These are phyloP conservation scores for Mycena crocata DNA, from an alignment of 768 basidiomycete species.

Conservation along the genomic window DNA sequence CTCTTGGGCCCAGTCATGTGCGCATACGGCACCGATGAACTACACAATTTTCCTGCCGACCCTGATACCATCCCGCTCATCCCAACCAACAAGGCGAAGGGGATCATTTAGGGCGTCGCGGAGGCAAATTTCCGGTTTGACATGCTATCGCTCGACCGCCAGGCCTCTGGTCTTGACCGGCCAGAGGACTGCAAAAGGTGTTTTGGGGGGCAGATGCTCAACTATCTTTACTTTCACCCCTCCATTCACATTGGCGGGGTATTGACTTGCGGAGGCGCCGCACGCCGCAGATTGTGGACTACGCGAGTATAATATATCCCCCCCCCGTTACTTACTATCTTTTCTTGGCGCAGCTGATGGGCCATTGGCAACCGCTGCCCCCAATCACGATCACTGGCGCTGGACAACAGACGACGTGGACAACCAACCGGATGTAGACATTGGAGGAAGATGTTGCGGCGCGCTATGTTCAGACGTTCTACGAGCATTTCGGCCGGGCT, in stretches of 20 bases:
- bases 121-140: constrained; percentile 18
- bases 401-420: background rate
- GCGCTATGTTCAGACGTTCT: constrained; percentile 11
- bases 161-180: background rate
- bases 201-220: constrained; percentile 5
- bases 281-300: too few species aligned
- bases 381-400: background rate
- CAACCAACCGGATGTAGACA: background rate
- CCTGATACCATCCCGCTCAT: background rate
- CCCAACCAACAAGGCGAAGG: background rate
- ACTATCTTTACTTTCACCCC: too few species aligned
- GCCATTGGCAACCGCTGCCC: background rate
- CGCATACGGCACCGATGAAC: background rate
- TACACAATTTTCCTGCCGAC: background rate
- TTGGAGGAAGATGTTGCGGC: background rate
- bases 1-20: background rate
- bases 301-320: too few species aligned
- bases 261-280: too few species aligned
- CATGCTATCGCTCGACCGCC: background rate
- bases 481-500: background rate
- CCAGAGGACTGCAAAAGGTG: background rate
- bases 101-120: constrained; percentile 2
- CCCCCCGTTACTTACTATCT: too few species aligned
- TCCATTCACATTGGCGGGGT: too few species aligned
- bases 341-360: constrained; percentile 7